A percentile compares a stretch with the other conserved stretches of the same genome.
Conservation (phyloP, 2,329 filamentous ascomycete genomes). For the Botrytis squamosa region DNA sequence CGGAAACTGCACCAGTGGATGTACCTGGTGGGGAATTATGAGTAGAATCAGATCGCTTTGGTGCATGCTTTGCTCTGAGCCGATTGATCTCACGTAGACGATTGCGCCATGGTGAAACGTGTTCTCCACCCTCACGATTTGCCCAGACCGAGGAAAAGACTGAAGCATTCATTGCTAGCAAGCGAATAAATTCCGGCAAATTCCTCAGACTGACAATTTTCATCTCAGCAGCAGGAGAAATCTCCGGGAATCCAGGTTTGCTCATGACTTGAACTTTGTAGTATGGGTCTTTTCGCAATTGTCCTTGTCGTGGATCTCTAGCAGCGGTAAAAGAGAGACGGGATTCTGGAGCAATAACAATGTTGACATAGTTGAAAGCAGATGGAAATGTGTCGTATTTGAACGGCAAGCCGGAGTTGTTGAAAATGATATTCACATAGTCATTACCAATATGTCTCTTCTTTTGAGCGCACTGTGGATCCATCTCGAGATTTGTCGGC, state of each 20-base stretch:
- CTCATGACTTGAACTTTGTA: slow-evolving; percentile 90
- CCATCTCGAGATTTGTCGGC: slow-evolving; percentile 79
- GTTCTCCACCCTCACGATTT: slow-evolving; percentile 71
- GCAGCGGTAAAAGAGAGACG: slow-evolving; percentile 71
- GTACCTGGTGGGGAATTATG: slow-evolving; percentile 37
- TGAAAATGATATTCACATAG: slow-evolving; percentile 97
- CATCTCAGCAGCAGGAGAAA: slow-evolving; percentile 83
- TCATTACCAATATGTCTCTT: slow-evolving; percentile 97
- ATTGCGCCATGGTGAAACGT: slow-evolving; percentile 86
- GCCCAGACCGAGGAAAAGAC: slow-evolving; percentile 93
- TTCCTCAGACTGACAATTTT: slow-evolving; percentile 86
- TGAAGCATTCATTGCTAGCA: slow-evolving; percentile 87
- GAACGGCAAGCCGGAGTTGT: slow-evolving; percentile 89
- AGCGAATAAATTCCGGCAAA: slow-evolving; percentile 79
- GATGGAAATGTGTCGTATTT: slow-evolving; percentile 89
- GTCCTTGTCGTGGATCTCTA: slow-evolving; percentile 45
- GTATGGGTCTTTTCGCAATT: slow-evolving; percentile 51
- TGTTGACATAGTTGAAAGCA: slow-evolving; percentile 95
- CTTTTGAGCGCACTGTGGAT: slow-evolving; percentile 76
- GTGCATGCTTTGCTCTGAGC: slow-evolving; percentile 67
- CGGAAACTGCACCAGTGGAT: slow-evolving; percentile 30
- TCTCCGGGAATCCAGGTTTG: slow-evolving; percentile 83
- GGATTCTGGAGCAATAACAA: slow-evolving; percentile 88
- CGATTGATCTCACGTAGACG: slow-evolving; percentile 81
- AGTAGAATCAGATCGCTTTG: slow-evolving; percentile 42